Evolutionary conservation across 1,284 basidiomycete genomes (phyloP).

Genomic region (Cryptococcus sp.): DNA sequence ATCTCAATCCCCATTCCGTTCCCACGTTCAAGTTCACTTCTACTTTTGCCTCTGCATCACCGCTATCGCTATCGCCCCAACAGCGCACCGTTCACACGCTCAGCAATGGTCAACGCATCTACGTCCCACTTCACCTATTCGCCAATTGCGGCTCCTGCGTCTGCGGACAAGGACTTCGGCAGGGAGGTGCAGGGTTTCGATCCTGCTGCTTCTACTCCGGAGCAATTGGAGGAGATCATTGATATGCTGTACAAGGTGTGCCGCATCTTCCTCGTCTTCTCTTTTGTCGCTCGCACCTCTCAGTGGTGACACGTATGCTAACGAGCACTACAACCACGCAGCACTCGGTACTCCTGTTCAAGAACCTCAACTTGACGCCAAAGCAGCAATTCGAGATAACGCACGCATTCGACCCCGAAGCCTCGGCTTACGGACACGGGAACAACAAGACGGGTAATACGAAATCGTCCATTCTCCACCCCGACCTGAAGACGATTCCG

Average conservation of each 20-base stretch:
- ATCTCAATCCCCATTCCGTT: too few relatives aligned
- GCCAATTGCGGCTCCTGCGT: slow-evolving; percentile 63
- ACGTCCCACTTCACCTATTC: slow-evolving; percentile 27
- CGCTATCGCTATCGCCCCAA: slow-evolving; percentile 9
- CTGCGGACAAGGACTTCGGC: slow-evolving; percentile 67
- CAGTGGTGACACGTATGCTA: not conserved
- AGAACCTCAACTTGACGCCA: slow-evolving; percentile 67
- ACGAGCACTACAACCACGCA: slow-evolving; percentile 40
- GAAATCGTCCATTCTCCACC: slow-evolving; percentile 75
- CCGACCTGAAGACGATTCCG: slow-evolving; percentile 83
- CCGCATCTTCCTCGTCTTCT: not conserved
- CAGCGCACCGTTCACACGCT: slow-evolving; percentile 21
- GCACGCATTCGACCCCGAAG: slow-evolving; percentile 73
- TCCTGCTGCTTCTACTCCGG: slow-evolving; percentile 61
- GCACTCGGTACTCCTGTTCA: slow-evolving; percentile 75
- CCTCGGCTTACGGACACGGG: slow-evolving; percentile 76
- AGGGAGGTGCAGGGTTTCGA: slow-evolving; percentile 65
- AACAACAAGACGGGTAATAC: slow-evolving; percentile 76
- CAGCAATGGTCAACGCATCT: slow-evolving; percentile 18
- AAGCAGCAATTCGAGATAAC: slow-evolving; percentile 81
- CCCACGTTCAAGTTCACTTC: too few relatives aligned
- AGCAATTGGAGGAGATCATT: slow-evolving; percentile 63
- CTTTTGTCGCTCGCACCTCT: not conserved
- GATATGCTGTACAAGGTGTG: slow-evolving; percentile 68
- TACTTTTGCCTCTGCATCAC: too few relatives aligned